Percentiles rank a stretch among this genome's conserved stretches.
Evolutionary conservation across 345 rosid genomes (phyloP).

Genomic region (Euphorbia tirucalli): DNA sequence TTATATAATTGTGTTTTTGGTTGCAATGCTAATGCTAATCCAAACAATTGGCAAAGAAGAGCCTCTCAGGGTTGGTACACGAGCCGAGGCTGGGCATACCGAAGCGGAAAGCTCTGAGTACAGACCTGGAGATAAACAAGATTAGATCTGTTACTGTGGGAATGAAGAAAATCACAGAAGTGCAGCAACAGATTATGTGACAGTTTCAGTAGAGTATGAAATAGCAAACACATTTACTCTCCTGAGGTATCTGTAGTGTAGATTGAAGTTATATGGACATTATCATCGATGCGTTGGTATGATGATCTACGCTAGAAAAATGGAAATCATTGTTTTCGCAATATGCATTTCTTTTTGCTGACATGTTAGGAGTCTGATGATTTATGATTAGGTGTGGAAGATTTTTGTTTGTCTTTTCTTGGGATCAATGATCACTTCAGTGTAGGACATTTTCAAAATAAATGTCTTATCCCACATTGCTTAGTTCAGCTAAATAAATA

Average conservation of each 20-base stretch:
- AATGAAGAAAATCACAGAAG: not conserved
- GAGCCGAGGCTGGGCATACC: conserved; percentile 30
- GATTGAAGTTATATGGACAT: not conserved
- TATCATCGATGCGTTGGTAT: too few relatives aligned
- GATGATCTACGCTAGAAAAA: too few relatives aligned
- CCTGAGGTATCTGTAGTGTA: not conserved
- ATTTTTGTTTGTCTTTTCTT: too few relatives aligned
- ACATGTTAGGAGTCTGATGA: too few relatives aligned
- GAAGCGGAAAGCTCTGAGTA: conserved; percentile 40
- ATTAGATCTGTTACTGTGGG: conserved; percentile 23
- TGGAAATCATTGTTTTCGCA: too few relatives aligned
- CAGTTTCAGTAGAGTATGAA: not conserved
- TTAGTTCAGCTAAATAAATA: too few relatives aligned
- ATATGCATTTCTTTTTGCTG: too few relatives aligned
- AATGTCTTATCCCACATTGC: too few relatives aligned
- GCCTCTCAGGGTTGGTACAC: conserved; percentile 49
- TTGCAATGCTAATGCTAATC: conserved; percentile 59
- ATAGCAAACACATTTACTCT: not conserved
- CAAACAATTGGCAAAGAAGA: conserved; percentile 47
- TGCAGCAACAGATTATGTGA: not conserved
- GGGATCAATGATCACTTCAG: too few relatives aligned
- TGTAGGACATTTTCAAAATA: too few relatives aligned
- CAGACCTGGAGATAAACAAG: conserved; percentile 60
- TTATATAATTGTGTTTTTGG: conserved; percentile 63
- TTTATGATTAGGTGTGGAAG: too few relatives aligned